phyloP scores from a whole-genome alignment of 1,139 yeast species.

The Suhomyces terraborum region DNA sequence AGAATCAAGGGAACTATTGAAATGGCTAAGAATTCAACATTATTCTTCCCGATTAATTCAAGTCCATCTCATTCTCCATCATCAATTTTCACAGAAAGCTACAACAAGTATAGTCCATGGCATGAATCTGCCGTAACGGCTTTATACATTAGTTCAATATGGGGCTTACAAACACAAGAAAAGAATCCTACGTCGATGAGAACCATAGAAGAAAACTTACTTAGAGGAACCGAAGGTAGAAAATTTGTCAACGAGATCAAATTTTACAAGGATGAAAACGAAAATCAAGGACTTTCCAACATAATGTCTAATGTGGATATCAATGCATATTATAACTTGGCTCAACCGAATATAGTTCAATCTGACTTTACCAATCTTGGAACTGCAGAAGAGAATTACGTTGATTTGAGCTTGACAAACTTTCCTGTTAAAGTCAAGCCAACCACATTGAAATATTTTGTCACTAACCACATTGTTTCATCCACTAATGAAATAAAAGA shows the following conservation, averaged over 20 bases:
- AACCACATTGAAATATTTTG: slow-evolving; percentile 4
- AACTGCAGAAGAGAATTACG: not conserved
- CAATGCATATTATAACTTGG: slow-evolving; percentile 15
- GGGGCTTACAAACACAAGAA: slow-evolving; percentile 40
- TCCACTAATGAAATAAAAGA: not conserved
- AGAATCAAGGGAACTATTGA: slow-evolving; percentile 51
- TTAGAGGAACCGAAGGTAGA: slow-evolving; percentile 30
- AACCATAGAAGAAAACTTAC: slow-evolving; percentile 32
- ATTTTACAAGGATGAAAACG: slow-evolving; percentile 16
- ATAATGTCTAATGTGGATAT: slow-evolving; percentile 21
- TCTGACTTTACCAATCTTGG: too few species aligned
- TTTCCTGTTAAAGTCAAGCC: slow-evolving; percentile 6
- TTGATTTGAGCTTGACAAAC: slow-evolving; percentile 11
- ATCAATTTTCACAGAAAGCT: slow-evolving; percentile 7
- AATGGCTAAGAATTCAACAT: slow-evolving; percentile 46
- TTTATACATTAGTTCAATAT: slow-evolving; percentile 36
- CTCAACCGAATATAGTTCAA: too few species aligned
- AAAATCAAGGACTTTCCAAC: slow-evolving; percentile 3
- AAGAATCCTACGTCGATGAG: slow-evolving; percentile 31
- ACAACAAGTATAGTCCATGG: slow-evolving; percentile 42
- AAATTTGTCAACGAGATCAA: slow-evolving; percentile 40
- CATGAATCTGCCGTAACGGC: slow-evolving; percentile 36
- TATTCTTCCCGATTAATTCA: slow-evolving; percentile 51
- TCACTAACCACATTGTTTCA: slow-evolving; percentile 8
- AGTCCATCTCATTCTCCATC: slow-evolving; percentile 2